phyloP scores from a whole-genome alignment of 2,329 filamentous ascomycete genomes.

The Colletotrichum chrysophilum region DNA sequence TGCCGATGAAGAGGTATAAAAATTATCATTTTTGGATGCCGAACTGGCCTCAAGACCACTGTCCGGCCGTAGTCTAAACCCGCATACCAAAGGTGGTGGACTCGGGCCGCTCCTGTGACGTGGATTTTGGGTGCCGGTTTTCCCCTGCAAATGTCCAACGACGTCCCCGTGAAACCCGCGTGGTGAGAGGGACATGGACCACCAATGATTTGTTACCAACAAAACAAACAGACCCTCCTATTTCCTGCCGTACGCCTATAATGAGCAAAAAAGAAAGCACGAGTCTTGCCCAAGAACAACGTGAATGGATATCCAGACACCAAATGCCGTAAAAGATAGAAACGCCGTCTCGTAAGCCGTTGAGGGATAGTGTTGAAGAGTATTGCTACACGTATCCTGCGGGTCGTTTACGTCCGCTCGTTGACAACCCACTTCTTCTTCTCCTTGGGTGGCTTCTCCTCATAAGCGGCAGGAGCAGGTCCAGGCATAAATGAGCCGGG shows the following conservation, averaged over 20 bases:
- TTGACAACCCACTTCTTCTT: constrained; percentile 55
- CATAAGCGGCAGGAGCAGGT: constrained; percentile 29
- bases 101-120: not conserved
- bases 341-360: constrained; percentile 21
- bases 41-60: not conserved
- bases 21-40: constrained; percentile 8
- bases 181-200: not conserved
- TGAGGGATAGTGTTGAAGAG: not conserved
- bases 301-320: constrained; percentile 14
- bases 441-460: constrained; percentile 42
- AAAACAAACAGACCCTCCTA: not conserved
- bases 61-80: not conserved
- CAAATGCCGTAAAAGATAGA: constrained; percentile 6
- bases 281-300: constrained; percentile 2
- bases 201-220: not conserved
- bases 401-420: constrained; percentile 43
- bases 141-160: not conserved
- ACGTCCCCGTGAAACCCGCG: not conserved
- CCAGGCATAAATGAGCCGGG: constrained; percentile 38
- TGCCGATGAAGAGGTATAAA: not conserved
- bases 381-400: not conserved
- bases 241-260: constrained; percentile 14
- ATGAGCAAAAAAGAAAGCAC: not conserved
- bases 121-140: not conserved
- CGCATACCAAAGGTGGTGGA: not conserved